phyloP scores from a whole-genome alignment of 495 filamentous ascomycete genomes.

The Aspergillus sparsus region DNA sequence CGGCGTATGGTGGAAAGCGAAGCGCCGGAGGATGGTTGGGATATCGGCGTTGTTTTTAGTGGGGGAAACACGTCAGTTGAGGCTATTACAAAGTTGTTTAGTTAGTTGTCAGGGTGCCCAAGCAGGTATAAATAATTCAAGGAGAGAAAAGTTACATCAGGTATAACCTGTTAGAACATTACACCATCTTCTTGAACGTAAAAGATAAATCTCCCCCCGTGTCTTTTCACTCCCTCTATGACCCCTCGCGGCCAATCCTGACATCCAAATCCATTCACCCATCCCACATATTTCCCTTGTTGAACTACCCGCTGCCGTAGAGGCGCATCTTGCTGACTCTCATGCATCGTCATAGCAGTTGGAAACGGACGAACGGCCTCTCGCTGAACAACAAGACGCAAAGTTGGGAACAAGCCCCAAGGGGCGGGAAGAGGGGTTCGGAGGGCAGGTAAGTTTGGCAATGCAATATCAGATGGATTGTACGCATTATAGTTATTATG shows the following conservation, averaged over 20 bases:
- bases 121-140: slow-evolving; percentile 6
- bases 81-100: slow-evolving; percentile 54
- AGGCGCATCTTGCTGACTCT: slow-evolving; percentile 54
- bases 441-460: slow-evolving; percentile 39
- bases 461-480: slow-evolving; percentile 21
- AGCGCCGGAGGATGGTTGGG: slow-evolving; percentile 71
- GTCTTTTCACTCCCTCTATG: slow-evolving; percentile 33
- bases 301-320: slow-evolving; percentile 43
- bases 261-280: slow-evolving; percentile 48
- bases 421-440: slow-evolving; percentile 45
- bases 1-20: slow-evolving; percentile 66
- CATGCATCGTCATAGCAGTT: slow-evolving; percentile 52
- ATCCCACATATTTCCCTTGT: slow-evolving; percentile 43
- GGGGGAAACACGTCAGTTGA: slow-evolving; percentile 92
- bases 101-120: slow-evolving; percentile 16
- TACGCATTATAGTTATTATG: slow-evolving; percentile 17
- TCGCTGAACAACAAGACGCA: slow-evolving; percentile 51
- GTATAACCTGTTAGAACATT: background rate
- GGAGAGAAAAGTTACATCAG: background rate
- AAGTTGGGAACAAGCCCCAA: slow-evolving; percentile 49
- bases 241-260: slow-evolving; percentile 47
- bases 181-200: slow-evolving; percentile 16
- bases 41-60: slow-evolving; percentile 82
- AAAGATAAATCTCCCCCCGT: slow-evolving; percentile 37
- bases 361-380: slow-evolving; percentile 54